Conservation (phyloP, 2,329 filamentous ascomycete species). For the Aspergillus neotritici region DNA sequence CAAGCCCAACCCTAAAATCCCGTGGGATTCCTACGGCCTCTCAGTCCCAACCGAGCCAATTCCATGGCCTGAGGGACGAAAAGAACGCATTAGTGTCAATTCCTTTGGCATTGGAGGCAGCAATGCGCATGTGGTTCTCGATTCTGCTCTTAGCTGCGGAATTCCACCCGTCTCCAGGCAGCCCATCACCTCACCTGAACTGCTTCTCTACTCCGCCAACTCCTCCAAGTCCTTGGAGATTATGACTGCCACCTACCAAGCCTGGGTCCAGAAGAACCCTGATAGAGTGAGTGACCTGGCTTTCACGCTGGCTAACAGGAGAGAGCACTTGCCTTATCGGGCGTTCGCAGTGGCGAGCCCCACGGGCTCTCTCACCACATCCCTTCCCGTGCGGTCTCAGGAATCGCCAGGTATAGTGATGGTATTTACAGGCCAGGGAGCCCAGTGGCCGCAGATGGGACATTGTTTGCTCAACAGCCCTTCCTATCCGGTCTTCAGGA, state of each 20-base stretch:
- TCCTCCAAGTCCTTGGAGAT: constrained; percentile 18
- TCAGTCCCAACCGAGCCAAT: constrained; percentile 7
- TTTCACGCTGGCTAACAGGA: constrained; percentile 18
- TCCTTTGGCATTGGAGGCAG: constrained; percentile 19
- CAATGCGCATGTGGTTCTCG: constrained; percentile 5
- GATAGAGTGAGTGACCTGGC: constrained; percentile 13
- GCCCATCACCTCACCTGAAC: constrained; percentile 1
- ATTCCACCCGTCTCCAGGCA: neutral
- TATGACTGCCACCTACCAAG: constrained; percentile 14
- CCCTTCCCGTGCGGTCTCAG: neutral
- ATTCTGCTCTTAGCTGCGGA: neutral
- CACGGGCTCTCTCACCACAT: neutral
- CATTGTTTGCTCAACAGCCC: constrained; percentile 1
- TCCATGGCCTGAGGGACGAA: constrained; percentile 14
- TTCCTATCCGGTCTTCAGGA: neutral
- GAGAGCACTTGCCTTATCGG: constrained; percentile 16
- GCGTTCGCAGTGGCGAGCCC: constrained; percentile 16
- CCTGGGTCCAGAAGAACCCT: constrained; percentile 16
- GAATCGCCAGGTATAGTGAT: constrained; percentile 6
- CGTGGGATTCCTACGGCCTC: neutral
- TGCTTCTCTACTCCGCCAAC: constrained; percentile 21
- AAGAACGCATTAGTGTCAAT: constrained; percentile 20
- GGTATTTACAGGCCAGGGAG: constrained; percentile 19
- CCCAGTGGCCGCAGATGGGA: constrained; percentile 19
- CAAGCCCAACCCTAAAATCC: constrained; percentile 16